Evolutionary conservation across 352 stramenopile species (phyloP), one percentile per base, ranked within the genome.

Genomic region (Phytophthora boehmeriae): DNA sequence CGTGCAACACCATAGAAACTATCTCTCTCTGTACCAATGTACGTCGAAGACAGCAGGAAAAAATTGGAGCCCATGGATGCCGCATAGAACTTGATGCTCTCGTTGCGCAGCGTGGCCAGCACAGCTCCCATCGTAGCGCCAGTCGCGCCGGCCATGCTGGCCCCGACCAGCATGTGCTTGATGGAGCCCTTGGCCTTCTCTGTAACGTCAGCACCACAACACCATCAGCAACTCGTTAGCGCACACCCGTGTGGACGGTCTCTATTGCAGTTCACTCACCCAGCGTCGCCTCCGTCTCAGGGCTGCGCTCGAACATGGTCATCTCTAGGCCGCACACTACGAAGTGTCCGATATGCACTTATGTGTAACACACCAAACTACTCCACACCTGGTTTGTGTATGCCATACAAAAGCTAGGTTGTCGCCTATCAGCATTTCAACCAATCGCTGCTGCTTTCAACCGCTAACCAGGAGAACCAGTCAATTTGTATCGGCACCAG

Each of bases 61-160:
- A 95, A 93, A 63, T 93, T 95, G 63, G 85, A 81, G 6, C 83
- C 85, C 79, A 95, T 92, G 20, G 85, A 92, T 10, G 87, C 80
- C 16, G 87, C 66, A 60, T 92, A 95, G 50, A 95, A 95, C 56
- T 74, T 77, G 48, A 91, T 71, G 50, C 78, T 93, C 36, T 95
- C 80, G 35, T 91, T 89, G 39, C 87, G 83, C 25, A 91, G 45
- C 19, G 77, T 75, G 1, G 87, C 87, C 17, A 95, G 68, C 22
- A 76, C 71, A 5, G 70, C 80, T 23, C 87, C 87, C 55, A 74
- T 78, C 5, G 72, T 71, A 2, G 81, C 87, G 36, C 87, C 87
- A 5, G 72, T 72, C 1, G 73, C 45, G 4, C 85, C 81, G 17
- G 76, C 68, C 63, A 91, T 67, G 41, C 63, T 80, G 25, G 76